Evolutionary conservation across 2,329 filamentous ascomycete genomes (phyloP), one percentile per base, ranked within the genome.

Genomic region (Fonsecaea multimorphosa): DNA sequence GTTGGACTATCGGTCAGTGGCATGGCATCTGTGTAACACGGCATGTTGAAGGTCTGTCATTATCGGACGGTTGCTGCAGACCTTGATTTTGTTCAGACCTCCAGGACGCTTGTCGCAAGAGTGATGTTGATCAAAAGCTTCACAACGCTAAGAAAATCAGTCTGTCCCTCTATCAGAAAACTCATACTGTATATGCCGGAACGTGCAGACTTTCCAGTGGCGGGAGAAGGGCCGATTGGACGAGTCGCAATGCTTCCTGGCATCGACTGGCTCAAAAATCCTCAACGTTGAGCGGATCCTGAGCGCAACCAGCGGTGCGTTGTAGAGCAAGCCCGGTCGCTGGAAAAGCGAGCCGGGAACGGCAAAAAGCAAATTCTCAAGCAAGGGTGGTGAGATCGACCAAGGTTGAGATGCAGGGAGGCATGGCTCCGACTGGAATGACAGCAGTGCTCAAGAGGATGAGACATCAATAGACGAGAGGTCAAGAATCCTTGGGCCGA

Each of bases 1-100:
- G 53, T 61, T 46, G 58, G 44, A 44, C 22, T 11, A 36, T n/a
- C 29, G 29, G 24, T 12, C 53, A 51, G 53, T 31, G 32, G 38
- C 11, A 11, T n/a, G 16, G 24, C 22, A 8, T 49, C 27, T 14
- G 56, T 58, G 56, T 58, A 49, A 58, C 56, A 22, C 14, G 56
- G 16, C 24, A 5, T 9, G 40, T 46, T 16, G 51, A 65, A 14
- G 53, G 29, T 44, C 36, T 58, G 40, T 55, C 34, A 49, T 24
- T 46, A 51, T 55, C 60, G 60, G 64, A 38, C 63, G 44, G 19
- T 19, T 59, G 60, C 60, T 57, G 55, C 49, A 31, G 32, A 63
- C 49, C 51, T 60, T 56, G 27, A 49, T 46, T 57, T 63, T 61
- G 55, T 63, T 63, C 52, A 32, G 22, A 66, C 56, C 27, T 57